These are phyloP conservation scores for Aspergillus homomorphus DNA, from an alignment of 495 filamentous ascomycete genomes.

Conservation along the genomic window DNA sequence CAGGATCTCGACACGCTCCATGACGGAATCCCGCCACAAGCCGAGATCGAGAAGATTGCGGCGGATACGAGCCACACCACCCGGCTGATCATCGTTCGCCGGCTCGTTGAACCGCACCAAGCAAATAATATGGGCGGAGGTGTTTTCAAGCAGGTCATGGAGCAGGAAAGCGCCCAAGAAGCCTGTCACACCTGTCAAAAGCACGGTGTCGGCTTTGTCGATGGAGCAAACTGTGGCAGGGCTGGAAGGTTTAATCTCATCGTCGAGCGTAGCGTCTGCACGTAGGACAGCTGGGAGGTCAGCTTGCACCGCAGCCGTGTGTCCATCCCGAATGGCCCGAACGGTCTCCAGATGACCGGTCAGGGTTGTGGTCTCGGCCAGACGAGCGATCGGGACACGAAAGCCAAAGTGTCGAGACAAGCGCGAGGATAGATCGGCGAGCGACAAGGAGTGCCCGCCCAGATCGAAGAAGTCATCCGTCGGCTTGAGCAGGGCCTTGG, in stretches of 20 bases:
- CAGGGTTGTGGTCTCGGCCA: conserved; percentile 60
- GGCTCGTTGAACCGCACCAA: conserved; percentile 62
- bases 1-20: conserved; percentile 65
- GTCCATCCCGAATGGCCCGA: conserved; percentile 57
- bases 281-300: conserved; percentile 60
- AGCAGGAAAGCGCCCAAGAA: conserved; percentile 58
- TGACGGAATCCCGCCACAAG: conserved; percentile 62
- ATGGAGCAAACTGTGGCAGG: conserved; percentile 46
- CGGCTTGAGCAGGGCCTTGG: conserved; percentile 49
- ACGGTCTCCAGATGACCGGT: conserved; percentile 59
- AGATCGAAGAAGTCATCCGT: conserved; percentile 68
- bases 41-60: conserved; percentile 63
- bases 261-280: conserved; percentile 55
- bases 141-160: conserved; percentile 51
- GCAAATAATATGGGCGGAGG: conserved; percentile 62
- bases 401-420: conserved; percentile 59
- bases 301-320: conserved; percentile 62
- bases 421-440: conserved; percentile 60
- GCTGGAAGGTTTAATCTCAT: conserved; percentile 49
- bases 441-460: conserved; percentile 66
- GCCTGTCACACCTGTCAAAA: conserved; percentile 60
- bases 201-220: conserved; percentile 54
- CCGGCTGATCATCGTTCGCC: conserved; percentile 48
- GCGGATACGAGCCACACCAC: conserved; percentile 55
- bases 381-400: conserved; percentile 56